Conservation (phyloP, 2,329 filamentous ascomycete species). For the Colletotrichum sp. region DNA sequence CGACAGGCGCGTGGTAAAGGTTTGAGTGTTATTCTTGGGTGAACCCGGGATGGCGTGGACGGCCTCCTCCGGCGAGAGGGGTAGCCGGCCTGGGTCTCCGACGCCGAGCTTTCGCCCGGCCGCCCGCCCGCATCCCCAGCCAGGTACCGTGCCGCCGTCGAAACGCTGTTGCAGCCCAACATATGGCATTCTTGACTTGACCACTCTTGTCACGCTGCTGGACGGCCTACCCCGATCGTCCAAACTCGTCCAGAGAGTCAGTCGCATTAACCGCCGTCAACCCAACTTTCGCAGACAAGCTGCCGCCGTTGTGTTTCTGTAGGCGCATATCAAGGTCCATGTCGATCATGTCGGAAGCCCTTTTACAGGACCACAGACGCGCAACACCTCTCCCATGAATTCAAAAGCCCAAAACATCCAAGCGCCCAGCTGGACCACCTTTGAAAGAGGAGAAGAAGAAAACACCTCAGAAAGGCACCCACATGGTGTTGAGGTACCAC, state of each 20-base stretch:
- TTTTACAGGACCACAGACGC: not conserved
- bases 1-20: not conserved
- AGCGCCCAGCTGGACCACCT: not conserved
- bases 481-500: not conserved
- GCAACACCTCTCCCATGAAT: not conserved
- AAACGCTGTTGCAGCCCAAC: not conserved
- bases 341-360: not conserved
- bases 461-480: not conserved
- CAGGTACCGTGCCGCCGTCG: not conserved
- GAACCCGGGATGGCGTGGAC: not conserved
- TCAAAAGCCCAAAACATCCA: not conserved
- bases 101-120: not conserved
- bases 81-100: not conserved
- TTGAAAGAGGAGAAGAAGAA: not conserved
- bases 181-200: not conserved
- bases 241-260: not conserved
- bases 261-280: conserved; percentile 11
- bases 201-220: no score
- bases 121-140: not conserved
- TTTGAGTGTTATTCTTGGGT: not conserved
- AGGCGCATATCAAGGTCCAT: not conserved
- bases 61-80: not conserved
- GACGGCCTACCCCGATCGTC: not conserved
- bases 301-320: not conserved
- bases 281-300: not conserved